A percentile compares a stretch with the other conserved stretches of the same genome.
phyloP scores from a whole-genome alignment of 2,329 filamentous ascomycete genomes.

The Penicillium occitanis region DNA sequence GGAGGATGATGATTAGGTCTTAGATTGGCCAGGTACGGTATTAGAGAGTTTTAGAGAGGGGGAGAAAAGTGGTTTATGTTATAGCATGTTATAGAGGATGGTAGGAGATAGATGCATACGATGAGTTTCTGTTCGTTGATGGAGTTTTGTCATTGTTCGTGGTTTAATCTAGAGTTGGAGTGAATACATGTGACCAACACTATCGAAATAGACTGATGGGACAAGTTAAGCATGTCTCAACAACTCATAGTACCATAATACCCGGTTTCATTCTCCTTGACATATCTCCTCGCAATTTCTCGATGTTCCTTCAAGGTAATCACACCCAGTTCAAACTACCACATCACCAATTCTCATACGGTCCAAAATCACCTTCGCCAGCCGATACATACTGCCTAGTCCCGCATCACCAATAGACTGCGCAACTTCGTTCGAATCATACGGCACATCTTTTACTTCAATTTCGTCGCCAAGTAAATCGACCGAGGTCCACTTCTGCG shows the following conservation, averaged over 20 bases:
- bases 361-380: constrained; percentile 31
- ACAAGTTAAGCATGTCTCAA: neutral
- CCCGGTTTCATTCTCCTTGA: neutral
- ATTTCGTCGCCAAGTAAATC: constrained; percentile 34
- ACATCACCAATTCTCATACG: constrained; percentile 13
- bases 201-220: neutral
- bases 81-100: no score
- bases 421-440: constrained; percentile 26
- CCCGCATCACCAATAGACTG: constrained; percentile 29
- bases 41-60: neutral
- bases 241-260: neutral
- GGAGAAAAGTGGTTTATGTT: neutral
- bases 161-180: neutral
- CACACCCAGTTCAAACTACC: neutral
- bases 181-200: neutral
- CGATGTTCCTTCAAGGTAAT: neutral
- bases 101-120: neutral
- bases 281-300: neutral
- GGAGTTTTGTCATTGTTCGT: neutral
- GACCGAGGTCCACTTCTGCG: constrained; percentile 31
- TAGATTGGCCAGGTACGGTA: neutral
- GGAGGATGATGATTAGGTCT: constrained; percentile 44
- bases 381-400: constrained; percentile 31
- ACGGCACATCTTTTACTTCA: constrained; percentile 16
- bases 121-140: neutral